Evolutionary conservation across 495 filamentous ascomycete genomes (phyloP).

Genomic region (Annulohypoxylon moriforme): DNA sequence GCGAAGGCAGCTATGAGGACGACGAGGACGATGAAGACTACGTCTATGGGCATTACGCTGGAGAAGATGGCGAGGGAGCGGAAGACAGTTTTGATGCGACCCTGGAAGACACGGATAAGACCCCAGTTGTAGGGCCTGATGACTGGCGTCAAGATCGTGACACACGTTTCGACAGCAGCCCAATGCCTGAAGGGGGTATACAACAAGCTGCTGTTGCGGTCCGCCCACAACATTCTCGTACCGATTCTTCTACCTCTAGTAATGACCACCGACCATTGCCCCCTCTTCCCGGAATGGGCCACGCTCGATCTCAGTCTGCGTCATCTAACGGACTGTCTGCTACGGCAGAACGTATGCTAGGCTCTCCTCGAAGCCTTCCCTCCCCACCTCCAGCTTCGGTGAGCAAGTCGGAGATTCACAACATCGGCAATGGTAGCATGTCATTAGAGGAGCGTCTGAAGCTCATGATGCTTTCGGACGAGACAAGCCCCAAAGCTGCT

Average conservation of each 20-base stretch:
- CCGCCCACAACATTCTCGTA: conserved; percentile 62
- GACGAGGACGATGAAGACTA: conserved; percentile 76
- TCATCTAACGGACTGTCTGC: conserved; percentile 63
- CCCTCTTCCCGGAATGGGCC: conserved; percentile 70
- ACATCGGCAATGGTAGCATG: conserved; percentile 75
- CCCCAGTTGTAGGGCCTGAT: conserved; percentile 94
- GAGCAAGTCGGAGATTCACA: conserved; percentile 76
- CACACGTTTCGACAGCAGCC: conserved; percentile 78
- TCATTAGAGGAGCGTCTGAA: conserved; percentile 82
- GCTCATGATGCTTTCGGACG: conserved; percentile 82
- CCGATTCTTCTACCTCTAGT: conserved; percentile 76
- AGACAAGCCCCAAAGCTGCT: conserved; percentile 61
- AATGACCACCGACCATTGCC: conserved; percentile 79
- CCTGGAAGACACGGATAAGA: conserved; percentile 94
- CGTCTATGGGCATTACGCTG: conserved; percentile 64
- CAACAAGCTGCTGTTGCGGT: conserved; percentile 35
- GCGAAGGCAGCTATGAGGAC: conserved; percentile 91
- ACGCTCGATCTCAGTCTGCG: conserved; percentile 51
- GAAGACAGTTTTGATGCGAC: conserved; percentile 96
- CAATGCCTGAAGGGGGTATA: conserved; percentile 63
- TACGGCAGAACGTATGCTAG: conserved; percentile 71
- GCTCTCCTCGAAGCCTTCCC: conserved; percentile 70
- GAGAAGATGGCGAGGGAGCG: conserved; percentile 71
- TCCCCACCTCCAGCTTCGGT: conserved; percentile 72
- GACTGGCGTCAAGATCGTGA: conserved; percentile 89